Base-by-base conservation (phyloP, 352 stramenopile species). In the Phytophthora boehmeriae region DNA sequence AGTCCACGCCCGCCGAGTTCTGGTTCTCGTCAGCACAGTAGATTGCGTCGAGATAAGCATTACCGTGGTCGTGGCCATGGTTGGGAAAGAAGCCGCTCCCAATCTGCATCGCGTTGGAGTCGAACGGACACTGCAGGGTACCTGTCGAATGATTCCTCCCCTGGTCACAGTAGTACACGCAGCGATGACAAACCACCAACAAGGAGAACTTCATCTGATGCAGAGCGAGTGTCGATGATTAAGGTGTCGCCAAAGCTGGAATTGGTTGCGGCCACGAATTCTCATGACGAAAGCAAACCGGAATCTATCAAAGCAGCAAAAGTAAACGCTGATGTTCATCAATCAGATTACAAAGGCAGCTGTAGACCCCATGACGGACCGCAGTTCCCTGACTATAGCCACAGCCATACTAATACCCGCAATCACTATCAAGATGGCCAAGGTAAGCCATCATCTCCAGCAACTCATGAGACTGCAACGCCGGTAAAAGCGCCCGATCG, bases 81-180 rank as follows among this genome's bases (percentile, higher is more conserved):
- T n/a, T 51, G 23, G 44, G 20, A 20, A 44, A 62, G 35, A 65
- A 73, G 63, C 32, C 59, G 46, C 4, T 77, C 64, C 25, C 35
- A 36, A 5, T 74, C 64, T 13, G 23, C 42, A 53, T 73, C 65
- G 6, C 52, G 44, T 49, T 42, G 35, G 10, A 34, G 49, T 20
- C 41, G n/a, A 48, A 58, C 36, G 51, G 42, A 71, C 13, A 45
- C 47, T 46, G 55, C 19, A 14, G 19, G 11, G 20, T 74, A 56
- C 8, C 57, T 35, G 28, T 70, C 65, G 4, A 20, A 25, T 16
- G 52, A 32, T 4, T 78, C 69, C 34, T 54, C 69, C 22, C 50
- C 54, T 53, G 56, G 27, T 46, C 65, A 45, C 36, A 73, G 55
- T 50, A 54, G 22, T 22, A 67, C 22, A 28, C 48, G 25, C 17